These are phyloP conservation scores for Beauveria asiatica DNA, from an alignment of 2,329 filamentous ascomycete genomes.

Conservation along the genomic window DNA sequence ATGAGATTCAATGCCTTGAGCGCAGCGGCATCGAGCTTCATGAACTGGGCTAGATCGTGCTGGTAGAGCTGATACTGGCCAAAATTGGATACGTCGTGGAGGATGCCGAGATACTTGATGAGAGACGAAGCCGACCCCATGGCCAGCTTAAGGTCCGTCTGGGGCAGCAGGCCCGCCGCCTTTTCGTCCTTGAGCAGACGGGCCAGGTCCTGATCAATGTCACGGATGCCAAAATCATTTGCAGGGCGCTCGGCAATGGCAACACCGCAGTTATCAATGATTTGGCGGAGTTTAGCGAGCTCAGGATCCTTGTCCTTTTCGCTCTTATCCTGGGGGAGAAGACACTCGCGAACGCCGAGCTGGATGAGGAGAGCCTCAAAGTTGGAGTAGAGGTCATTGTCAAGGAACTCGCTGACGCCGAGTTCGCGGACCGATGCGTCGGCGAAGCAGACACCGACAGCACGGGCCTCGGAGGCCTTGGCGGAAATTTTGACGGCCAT, in stretches of 20 bases:
- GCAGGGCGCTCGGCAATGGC: slow-evolving; percentile 73
- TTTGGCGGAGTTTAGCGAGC: slow-evolving; percentile 74
- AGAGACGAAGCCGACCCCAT: slow-evolving; percentile 92
- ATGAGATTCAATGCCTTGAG: slow-evolving; percentile 93
- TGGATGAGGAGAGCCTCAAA: slow-evolving; percentile 96
- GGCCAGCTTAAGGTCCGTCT: slow-evolving; percentile 87
- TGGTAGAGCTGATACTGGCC: slow-evolving; percentile 96
- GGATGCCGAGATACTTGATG: slow-evolving; percentile 86
- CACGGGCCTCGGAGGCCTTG: slow-evolving; percentile 76
- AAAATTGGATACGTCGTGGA: slow-evolving; percentile 90
- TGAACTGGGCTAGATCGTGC: slow-evolving; percentile 92
- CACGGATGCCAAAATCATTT: slow-evolving; percentile 74
- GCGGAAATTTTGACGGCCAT: slow-evolving; percentile 87
- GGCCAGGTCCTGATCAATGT: slow-evolving; percentile 92
- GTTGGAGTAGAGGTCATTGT: slow-evolving; percentile 97
- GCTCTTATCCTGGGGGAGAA: slow-evolving; percentile 69
- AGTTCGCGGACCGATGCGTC: slow-evolving; percentile 94
- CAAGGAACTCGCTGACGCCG: slow-evolving; percentile 95
- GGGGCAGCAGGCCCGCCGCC: slow-evolving; percentile 66
- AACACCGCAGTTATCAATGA: slow-evolving; percentile 87
- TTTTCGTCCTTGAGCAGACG: slow-evolving; percentile 81
- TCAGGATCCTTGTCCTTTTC: slow-evolving; percentile 87
- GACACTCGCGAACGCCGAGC: slow-evolving; percentile 86
- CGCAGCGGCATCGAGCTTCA: slow-evolving; percentile 95
- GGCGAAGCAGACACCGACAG: slow-evolving; percentile 91